Conservation (phyloP, 176 grass and related monocot species). For the Oryza rufipogon region DNA sequence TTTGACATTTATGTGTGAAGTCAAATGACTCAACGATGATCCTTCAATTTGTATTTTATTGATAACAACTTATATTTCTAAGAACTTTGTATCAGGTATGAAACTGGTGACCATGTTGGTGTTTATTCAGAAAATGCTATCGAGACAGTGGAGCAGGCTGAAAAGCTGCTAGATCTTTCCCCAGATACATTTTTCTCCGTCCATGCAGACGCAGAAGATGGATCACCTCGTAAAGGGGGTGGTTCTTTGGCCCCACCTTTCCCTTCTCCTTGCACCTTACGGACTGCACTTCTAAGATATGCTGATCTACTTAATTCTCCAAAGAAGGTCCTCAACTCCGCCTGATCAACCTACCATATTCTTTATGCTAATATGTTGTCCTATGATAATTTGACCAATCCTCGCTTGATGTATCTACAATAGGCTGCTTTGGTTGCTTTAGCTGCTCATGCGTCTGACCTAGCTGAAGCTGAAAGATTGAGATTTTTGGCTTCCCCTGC, state of each 20-base stretch:
- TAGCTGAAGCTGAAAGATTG: slow-evolving; percentile 64
- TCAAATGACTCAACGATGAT: background rate
- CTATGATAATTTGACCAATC: slow-evolving; percentile 31
- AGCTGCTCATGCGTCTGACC: slow-evolving; percentile 78
- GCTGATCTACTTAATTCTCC: slow-evolving; percentile 82
- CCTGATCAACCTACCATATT: background rate
- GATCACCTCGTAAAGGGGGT: slow-evolving; percentile 61
- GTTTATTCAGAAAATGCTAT: slow-evolving; percentile 78
- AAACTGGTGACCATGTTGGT: slow-evolving; percentile 93
- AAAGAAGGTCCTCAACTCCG: slow-evolving; percentile 64
- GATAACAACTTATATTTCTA: slow-evolving; percentile 9
- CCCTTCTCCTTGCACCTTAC: slow-evolving; percentile 78
- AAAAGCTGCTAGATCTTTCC: slow-evolving; percentile 61
- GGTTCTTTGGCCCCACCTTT: slow-evolving; percentile 82
- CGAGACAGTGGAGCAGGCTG: slow-evolving; percentile 71
- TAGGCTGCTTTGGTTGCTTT: slow-evolving; percentile 87
- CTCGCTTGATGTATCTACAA: slow-evolving; percentile 8
- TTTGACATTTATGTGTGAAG: background rate
- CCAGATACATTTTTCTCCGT: slow-evolving; percentile 77
- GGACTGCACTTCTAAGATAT: slow-evolving; percentile 73
- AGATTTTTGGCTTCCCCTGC: slow-evolving; percentile 84
- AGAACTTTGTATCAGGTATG: slow-evolving; percentile 62
- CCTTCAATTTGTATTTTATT: background rate
- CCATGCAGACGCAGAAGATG: slow-evolving; percentile 79
- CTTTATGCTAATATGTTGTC: slow-evolving; percentile 13